phyloP scores from a whole-genome alignment of 768 basidiomycete genomes.

The Termitomyces sp. region DNA sequence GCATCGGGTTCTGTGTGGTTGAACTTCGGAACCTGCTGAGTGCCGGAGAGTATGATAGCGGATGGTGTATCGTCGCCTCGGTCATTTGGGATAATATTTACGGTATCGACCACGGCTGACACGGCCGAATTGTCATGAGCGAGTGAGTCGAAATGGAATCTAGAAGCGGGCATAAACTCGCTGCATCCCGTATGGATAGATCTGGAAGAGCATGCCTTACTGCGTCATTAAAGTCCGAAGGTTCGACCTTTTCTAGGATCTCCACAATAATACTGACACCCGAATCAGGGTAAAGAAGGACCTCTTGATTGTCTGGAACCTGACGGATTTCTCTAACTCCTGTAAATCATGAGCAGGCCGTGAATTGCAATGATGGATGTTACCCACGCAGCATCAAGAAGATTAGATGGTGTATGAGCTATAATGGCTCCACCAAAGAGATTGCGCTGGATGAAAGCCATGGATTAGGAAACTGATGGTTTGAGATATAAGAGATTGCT shows the following conservation, averaged over 20 bases:
- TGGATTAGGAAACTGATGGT: not conserved
- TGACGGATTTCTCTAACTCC: conserved; percentile 54
- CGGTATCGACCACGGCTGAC: conserved; percentile 36
- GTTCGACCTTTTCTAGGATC: conserved; percentile 68
- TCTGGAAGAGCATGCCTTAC: conserved; percentile 36
- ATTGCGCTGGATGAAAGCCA: conserved; percentile 24
- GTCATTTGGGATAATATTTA: conserved; percentile 34
- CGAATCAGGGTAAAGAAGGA: conserved; percentile 69
- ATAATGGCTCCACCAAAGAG: conserved; percentile 90
- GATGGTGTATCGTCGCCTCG: conserved; percentile 46
- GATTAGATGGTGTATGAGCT: conserved; percentile 43
- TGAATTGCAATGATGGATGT: not conserved
- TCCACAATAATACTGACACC: conserved; percentile 79
- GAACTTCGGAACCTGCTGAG: conserved; percentile 75
- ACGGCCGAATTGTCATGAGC: conserved; percentile 86
- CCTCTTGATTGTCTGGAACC: conserved; percentile 93
- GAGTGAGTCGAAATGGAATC: conserved; percentile 86
- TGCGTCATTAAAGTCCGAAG: conserved; percentile 50
- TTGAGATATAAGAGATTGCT: not conserved
- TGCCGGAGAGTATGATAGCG: conserved; percentile 59
- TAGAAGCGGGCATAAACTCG: conserved; percentile 25
- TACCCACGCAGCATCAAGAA: conserved; percentile 85
- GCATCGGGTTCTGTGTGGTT: conserved; percentile 53
- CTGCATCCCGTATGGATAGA: not conserved
- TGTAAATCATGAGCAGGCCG: not conserved